These are phyloP conservation scores for Diplodia seriata DNA, from an alignment of 2,329 filamentous ascomycete species.

Conservation along the genomic window DNA sequence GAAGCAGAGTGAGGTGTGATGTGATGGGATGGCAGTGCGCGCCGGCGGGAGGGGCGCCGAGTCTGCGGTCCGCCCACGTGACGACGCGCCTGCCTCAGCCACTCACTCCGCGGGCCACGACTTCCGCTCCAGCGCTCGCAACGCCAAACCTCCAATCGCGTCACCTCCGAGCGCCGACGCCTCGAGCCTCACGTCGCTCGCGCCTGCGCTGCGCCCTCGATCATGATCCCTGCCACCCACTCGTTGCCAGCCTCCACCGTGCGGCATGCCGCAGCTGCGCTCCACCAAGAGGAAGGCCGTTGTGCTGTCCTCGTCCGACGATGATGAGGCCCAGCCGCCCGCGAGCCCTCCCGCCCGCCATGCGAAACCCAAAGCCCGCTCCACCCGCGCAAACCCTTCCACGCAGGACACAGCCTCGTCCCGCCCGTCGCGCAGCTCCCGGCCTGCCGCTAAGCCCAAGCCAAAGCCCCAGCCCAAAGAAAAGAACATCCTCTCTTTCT, in stretches of 20 bases:
- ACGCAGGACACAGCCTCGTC: neutral
- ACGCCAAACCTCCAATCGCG: constrained; percentile 10
- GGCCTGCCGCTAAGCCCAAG: constrained; percentile 47
- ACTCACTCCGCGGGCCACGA: neutral
- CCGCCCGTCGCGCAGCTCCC: constrained; percentile 37
- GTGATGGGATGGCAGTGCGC: neutral
- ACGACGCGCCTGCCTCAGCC: neutral
- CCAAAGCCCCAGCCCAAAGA: constrained; percentile 45
- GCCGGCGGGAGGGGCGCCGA: neutral
- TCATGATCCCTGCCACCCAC: constrained; percentile 42
- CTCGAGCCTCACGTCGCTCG: constrained; percentile 33
- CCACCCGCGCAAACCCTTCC: constrained; percentile 12
- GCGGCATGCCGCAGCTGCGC: constrained; percentile 47
- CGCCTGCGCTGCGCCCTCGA: constrained; percentile 33
- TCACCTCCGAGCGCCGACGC: constrained; percentile 17
- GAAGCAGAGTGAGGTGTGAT: constrained; percentile 10
- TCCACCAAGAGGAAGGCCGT: constrained; percentile 48
- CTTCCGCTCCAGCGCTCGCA: constrained; percentile 4
- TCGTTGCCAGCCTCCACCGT: constrained; percentile 34
- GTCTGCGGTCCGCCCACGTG: neutral
- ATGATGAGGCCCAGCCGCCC: constrained; percentile 40
- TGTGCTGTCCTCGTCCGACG: constrained; percentile 43
- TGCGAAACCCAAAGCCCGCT: neutral
- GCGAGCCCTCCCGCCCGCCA: constrained; percentile 32
- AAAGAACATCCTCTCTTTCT: constrained; percentile 58